A percentile compares a stretch with the other conserved stretches of the same genome.
Evolutionary conservation across 2,329 filamentous ascomycete species (phyloP).

Genomic region (Trichoderma sp.): DNA sequence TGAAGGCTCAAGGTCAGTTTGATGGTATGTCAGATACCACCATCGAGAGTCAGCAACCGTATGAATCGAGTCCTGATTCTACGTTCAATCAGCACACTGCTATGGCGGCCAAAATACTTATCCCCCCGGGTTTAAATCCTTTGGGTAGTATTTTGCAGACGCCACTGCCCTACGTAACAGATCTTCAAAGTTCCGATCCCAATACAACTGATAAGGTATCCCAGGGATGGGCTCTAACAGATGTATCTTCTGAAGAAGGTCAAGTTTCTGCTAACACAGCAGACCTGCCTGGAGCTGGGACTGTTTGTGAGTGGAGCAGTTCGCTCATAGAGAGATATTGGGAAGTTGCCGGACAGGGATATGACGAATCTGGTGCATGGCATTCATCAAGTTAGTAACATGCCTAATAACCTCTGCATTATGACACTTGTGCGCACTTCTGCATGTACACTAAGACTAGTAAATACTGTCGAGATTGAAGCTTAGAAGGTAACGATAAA

Average conservation of each 20-base stretch:
- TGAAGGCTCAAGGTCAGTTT: not conserved
- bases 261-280: not conserved
- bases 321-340: slow-evolving; percentile 10
- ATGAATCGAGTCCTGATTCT: not conserved
- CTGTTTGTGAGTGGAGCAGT: slow-evolving; percentile 12
- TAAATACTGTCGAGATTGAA: not conserved
- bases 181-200: not conserved
- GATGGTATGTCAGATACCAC: not conserved
- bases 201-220: not conserved
- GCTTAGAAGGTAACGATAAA: not conserved
- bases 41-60: not conserved
- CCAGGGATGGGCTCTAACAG: not conserved
- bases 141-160: not conserved
- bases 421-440: not conserved
- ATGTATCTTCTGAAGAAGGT: not conserved
- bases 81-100: not conserved
- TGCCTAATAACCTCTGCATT: not conserved
- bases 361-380: not conserved
- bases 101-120: not conserved
- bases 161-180: not conserved
- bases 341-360: slow-evolving; percentile 5
- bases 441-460: not conserved
- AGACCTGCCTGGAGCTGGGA: not conserved
- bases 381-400: not conserved
- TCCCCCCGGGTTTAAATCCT: too few relatives aligned